Conservation (phyloP, 108 stramenopile species). For the Skeletonema marinoi region DNA sequence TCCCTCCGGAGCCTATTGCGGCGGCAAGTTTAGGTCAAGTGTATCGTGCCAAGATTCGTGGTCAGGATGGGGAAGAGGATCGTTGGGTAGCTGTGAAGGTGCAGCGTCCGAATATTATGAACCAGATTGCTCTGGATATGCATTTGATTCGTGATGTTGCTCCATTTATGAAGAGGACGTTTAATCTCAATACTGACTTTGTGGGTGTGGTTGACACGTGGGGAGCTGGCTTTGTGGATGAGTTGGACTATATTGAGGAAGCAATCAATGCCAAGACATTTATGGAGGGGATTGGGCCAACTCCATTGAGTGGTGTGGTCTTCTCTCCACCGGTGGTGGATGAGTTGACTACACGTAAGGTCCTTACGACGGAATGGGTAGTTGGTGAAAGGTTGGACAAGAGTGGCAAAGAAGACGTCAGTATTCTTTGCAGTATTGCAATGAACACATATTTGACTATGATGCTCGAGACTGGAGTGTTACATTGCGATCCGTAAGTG, state of each 20-base stretch:
- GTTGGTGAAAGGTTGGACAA: conserved; percentile 90
- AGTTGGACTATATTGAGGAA: conserved; percentile 93
- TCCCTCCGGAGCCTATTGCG: conserved; percentile 83
- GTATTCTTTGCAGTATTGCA: conserved; percentile 81
- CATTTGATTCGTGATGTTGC: conserved; percentile 87
- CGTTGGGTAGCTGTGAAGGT: conserved; percentile 93
- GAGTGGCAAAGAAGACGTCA: conserved; percentile 74
- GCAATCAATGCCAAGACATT: conserved; percentile 86
- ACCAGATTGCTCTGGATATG: conserved; percentile 96
- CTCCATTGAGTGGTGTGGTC: conserved; percentile 79
- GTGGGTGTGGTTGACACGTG: conserved; percentile 91
- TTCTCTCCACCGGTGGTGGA: conserved; percentile 79
- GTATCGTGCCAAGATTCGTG: conserved; percentile 70
- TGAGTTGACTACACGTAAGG: conserved; percentile 67
- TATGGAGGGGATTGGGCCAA: conserved; percentile 59
- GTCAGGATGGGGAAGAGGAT: neutral
- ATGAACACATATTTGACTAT: conserved; percentile 92
- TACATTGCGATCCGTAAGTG: conserved; percentile 55
- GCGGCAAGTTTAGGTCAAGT: conserved; percentile 95
- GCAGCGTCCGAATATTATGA: conserved; percentile 91
- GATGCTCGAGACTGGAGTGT: conserved; percentile 79
- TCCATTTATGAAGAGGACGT: conserved; percentile 58
- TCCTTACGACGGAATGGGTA: conserved; percentile 94
- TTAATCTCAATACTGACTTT: conserved; percentile 81
- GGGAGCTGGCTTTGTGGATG: conserved; percentile 94